Evolutionary conservation across 2,329 filamentous ascomycete species (phyloP), one percentile per base, ranked within the genome.

Genomic region (Cladobotryum mycophilum): DNA sequence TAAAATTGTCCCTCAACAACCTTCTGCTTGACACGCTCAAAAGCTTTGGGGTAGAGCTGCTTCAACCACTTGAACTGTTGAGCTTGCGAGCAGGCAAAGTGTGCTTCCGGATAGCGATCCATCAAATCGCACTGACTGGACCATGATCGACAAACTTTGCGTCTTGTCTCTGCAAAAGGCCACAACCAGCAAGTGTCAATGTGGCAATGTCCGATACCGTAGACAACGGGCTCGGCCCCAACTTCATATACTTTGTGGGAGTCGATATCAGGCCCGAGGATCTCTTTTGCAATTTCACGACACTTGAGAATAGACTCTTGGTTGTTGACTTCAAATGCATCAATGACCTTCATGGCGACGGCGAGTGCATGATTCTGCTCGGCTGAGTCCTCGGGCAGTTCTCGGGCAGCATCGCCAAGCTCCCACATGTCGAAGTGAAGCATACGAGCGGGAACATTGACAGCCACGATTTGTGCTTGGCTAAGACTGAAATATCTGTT

Each of bases 61-160:
- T 97, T 90, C 30, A 97, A 78, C 93, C 93, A 99, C 69, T 96
- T 96, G 77, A 89, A 99, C 67, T 99, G 93, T 66, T 99, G 93
- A 15, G 92, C 93, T 65, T 96, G 90, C 1, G 91, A 96, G 63
- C 87, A 90, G 48, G 87, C 84, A 73, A 99, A 99, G 43, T 89
- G 84, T 62, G 95, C 85, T 71, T 99, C 93, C 0, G 91, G 89
- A 58, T 97, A 99, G 34, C 88, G 82, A 54, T 99, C 93, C 79
- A 99, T 89, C 60, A 99, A 74, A 62, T 96, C 86, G 68, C 91
- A 96, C 68, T 99, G 93, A 66, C 89, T 97, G 1, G 89, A 92
- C 93, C 93, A 99, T 9, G 91, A 96, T 42, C 93, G 83, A 17
- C 86, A 91, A 30, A 97, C 86, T 74, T 99, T 99, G 62, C 93